Base-by-base conservation (phyloP, 345 rosid genomes). In the Reutealis trisperma region DNA sequence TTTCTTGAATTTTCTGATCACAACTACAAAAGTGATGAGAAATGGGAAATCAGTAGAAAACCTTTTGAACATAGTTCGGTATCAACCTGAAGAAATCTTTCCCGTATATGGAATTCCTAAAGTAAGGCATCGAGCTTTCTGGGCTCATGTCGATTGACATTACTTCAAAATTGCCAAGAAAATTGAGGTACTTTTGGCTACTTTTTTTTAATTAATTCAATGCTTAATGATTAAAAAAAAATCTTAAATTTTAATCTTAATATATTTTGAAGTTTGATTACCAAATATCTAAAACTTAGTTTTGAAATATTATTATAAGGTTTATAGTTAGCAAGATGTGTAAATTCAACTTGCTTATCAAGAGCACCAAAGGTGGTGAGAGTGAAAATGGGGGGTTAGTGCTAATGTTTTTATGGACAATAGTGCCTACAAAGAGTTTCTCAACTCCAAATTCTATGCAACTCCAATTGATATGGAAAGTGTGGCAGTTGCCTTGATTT, bases 381-480 rank as follows among this genome's bases (percentile, higher is more conserved):
- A 66, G 92, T 90, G 18, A 75, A 83, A 22, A 85, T n/a, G 84
- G 42, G 98, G 94, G 6, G 60, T 84, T 10, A 89, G 90, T 68
- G 86, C 92, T 1, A 89, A 73, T 67, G 73, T 85, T 18, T 87
- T 81, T 32, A 67, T 90, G 4, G 97, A 94, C 88, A 94, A 92
- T 72, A 74, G 86, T 3, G 92, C 92, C 61, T 92, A 87, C 27
- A 41, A 94, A 11, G 81, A 83, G 12, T 89, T 90, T 76, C 45
- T 94, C 55, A 54, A 80, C 81, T 70, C 85, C 32, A 87, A 83
- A 75, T 92, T 91, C 84, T 89, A 89, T 45, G 88, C 82, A 30
- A 88, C 92, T 4, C 85, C 97, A 19, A 42, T 89, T 4, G 97
- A 94, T 78, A 92, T 90, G 94, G 98, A 93, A 75, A 91, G 77